Percentiles rank a stretch among this genome's conserved stretches.
Conservation (phyloP, 352 stramenopile species). For the Globisporangium paroecandrum region DNA sequence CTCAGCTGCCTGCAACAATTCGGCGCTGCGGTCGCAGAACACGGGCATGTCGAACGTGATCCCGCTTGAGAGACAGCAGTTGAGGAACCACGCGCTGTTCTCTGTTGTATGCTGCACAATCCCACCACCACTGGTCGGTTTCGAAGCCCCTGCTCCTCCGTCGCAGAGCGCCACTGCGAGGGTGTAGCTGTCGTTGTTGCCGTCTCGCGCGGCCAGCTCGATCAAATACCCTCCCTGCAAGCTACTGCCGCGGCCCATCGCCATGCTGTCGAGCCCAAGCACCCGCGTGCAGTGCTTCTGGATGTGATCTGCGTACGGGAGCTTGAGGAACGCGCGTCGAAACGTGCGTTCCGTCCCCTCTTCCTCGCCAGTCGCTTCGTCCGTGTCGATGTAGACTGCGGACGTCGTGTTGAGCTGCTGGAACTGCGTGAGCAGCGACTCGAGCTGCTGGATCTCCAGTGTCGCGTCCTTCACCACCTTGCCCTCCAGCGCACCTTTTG, state of each 20-base stretch:
- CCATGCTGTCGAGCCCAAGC: slow-evolving; percentile 25
- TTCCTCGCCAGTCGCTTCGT: slow-evolving; percentile 1
- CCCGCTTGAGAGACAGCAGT: slow-evolving; percentile 26
- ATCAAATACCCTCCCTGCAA: slow-evolving; percentile 28
- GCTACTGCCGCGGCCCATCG: slow-evolving; percentile 35
- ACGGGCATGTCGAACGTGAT: slow-evolving; percentile 34
- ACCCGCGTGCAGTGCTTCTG: slow-evolving; percentile 26
- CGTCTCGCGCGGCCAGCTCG: slow-evolving; percentile 36
- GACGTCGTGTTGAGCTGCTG: slow-evolving; percentile 33
- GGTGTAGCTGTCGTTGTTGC: slow-evolving; percentile 33
- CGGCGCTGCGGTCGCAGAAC: slow-evolving; percentile 19
- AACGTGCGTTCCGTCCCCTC: slow-evolving; percentile 20
- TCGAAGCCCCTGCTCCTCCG: slow-evolving; percentile 7
- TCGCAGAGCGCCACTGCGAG: slow-evolving; percentile 39
- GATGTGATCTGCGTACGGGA: slow-evolving; percentile 33
- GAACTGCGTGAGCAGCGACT: slow-evolving; percentile 45
- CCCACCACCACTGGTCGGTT: no score
- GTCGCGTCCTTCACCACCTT: neutral
- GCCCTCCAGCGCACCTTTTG: slow-evolving; percentile 29
- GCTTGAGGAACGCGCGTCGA: slow-evolving; percentile 40
- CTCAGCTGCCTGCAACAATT: no score
- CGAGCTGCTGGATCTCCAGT: slow-evolving; percentile 31
- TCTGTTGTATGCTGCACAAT: no score
- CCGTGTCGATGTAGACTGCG: slow-evolving; percentile 24
- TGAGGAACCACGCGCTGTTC: slow-evolving; percentile 37